Conservation (phyloP, 2,329 filamentous ascomycete species). For the Penicillium sp. region DNA sequence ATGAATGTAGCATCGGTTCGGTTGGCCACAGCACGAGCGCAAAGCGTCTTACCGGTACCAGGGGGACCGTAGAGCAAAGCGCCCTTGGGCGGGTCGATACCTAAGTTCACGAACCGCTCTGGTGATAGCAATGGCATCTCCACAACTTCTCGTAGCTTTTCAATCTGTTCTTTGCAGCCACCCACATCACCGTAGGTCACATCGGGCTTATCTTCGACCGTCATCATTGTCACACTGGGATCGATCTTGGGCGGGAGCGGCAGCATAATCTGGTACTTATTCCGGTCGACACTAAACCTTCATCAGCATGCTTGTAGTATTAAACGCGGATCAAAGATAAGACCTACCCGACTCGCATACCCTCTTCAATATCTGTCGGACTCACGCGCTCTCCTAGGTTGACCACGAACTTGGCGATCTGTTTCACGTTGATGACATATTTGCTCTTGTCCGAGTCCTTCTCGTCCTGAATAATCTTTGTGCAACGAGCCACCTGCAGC, state of each 20-base stretch:
- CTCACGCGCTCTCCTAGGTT: conserved; percentile 95
- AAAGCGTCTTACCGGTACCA: conserved; percentile 98
- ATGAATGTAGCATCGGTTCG: conserved; percentile 98
- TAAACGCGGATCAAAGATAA: background rate
- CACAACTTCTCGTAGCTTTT: conserved; percentile 97
- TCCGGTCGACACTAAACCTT: conserved; percentile 75
- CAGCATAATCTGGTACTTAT: conserved; percentile 98
- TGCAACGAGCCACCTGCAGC: conserved; percentile 94
- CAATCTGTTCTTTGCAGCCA: conserved; percentile 98
- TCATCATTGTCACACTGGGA: conserved; percentile 99
- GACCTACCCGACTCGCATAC: conserved; percentile 85
- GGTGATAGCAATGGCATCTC: conserved; percentile 97
- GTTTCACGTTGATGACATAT: conserved; percentile 99
- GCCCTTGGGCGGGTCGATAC: conserved; percentile 97
- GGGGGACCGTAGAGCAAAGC: conserved; percentile 95
- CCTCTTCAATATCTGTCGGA: conserved; percentile 98
- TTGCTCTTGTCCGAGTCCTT: conserved; percentile 97
- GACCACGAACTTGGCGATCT: conserved; percentile 99
- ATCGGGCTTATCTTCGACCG: conserved; percentile 98
- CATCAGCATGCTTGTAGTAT: conserved; percentile 4
- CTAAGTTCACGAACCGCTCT: conserved; percentile 96
- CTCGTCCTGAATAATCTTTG: conserved; percentile 97
- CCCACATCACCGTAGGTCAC: conserved; percentile 98
- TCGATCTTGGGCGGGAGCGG: conserved; percentile 98
- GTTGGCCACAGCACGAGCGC: conserved; percentile 95